These are phyloP conservation scores for Akanthomyces dipterigenus DNA, from an alignment of 2,329 filamentous ascomycete genomes.

Conservation along the genomic window DNA sequence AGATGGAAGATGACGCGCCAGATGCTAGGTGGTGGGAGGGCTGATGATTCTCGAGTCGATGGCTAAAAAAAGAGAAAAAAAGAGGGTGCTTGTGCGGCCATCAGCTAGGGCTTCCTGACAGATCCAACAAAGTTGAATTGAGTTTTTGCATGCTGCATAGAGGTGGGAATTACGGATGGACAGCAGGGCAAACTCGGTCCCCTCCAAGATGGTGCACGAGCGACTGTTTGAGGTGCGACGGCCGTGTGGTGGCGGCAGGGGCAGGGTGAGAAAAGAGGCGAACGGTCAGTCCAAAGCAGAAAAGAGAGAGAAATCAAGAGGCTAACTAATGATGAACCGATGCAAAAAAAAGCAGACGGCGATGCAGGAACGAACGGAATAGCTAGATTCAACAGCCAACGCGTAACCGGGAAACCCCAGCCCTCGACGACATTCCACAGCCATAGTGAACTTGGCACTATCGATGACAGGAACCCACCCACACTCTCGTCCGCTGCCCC, in stretches of 20 bases:
- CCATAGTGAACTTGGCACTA: background rate
- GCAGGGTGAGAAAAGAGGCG: too few relatives aligned
- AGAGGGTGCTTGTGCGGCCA: background rate
- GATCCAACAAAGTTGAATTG: background rate
- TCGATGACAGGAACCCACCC: background rate
- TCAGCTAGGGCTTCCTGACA: background rate
- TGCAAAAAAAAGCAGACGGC: too few relatives aligned
- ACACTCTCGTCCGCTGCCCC: background rate
- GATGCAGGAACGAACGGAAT: background rate
- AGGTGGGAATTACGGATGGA: background rate
- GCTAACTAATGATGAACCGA: too few relatives aligned
- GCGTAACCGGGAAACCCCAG: background rate
- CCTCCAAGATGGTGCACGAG: background rate
- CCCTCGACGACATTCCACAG: background rate
- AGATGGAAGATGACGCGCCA: background rate
- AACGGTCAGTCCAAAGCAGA: too few relatives aligned
- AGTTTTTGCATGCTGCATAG: background rate
- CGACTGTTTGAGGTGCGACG: background rate
- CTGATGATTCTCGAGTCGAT: background rate
- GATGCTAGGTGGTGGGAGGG: background rate
- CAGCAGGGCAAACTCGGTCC: background rate
- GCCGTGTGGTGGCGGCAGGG: background rate
- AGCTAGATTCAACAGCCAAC: background rate
- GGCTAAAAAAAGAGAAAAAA: background rate
- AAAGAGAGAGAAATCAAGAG: background rate